Conservation (phyloP, 148 eudicot species). For the Amaranthus cruentus region DNA sequence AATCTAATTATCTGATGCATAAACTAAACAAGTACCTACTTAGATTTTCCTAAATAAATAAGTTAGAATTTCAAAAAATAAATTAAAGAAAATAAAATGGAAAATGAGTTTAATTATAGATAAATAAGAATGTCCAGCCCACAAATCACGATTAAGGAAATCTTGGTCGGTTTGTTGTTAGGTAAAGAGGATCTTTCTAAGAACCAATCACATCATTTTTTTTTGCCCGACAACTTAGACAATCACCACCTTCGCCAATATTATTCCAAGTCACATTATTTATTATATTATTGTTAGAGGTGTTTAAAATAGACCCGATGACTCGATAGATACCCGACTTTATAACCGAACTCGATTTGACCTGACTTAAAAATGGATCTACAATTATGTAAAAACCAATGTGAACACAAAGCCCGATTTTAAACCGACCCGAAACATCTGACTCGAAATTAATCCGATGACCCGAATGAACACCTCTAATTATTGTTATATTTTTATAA, state of each 20-base stretch:
- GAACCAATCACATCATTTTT: conserved; percentile 17
- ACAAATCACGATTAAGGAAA: conserved; percentile 21
- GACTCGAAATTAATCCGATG: too few species aligned
- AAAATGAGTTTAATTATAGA: background rate
- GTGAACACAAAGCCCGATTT: too few species aligned
- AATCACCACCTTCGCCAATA: conserved; percentile 10
- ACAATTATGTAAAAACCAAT: too few species aligned
- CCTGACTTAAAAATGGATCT: too few species aligned
- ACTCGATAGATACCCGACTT: too few species aligned
- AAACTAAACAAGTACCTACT: too few species aligned
- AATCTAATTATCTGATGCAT: too few species aligned
- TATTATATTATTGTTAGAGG: background rate
- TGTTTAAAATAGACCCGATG: too few species aligned
- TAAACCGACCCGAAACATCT: too few species aligned
- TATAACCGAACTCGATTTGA: too few species aligned
- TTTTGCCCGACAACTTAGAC: conserved; percentile 22
- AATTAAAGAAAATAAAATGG: background rate
- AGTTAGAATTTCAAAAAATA: background rate
- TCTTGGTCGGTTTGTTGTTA: conserved; percentile 36
- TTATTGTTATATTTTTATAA: background rate
- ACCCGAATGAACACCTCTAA: too few species aligned
- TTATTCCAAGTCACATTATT: conserved; percentile 2
- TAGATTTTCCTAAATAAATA: too few species aligned
- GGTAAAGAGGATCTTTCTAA: conserved; percentile 23
- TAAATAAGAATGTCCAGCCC: background rate